Evolutionary conservation across 129 eudicot species (phyloP).

Genomic region (Artemisia argyi): DNA sequence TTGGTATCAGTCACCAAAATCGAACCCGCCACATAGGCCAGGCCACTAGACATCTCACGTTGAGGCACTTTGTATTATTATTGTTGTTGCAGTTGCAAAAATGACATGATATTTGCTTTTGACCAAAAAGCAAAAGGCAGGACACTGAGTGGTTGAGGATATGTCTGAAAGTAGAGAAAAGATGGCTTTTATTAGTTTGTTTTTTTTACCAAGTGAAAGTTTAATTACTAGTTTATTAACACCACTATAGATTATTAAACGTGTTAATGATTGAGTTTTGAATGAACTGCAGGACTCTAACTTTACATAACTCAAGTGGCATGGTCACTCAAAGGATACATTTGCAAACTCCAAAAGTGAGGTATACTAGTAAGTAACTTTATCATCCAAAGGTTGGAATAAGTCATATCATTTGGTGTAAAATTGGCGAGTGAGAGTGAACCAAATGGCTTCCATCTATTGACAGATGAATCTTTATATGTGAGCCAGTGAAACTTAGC

Average conservation of each 20-base stretch:
- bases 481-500: conserved; percentile 7
- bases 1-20: not conserved
- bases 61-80: conserved; percentile 4
- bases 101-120: conserved; percentile 19
- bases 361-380: not conserved
- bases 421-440: conserved; percentile 4
- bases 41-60: not conserved
- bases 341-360: not conserved
- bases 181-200: not conserved
- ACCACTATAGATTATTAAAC: not conserved
- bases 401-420: not conserved
- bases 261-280: too few relatives aligned
- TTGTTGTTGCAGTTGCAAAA: conserved; percentile 25
- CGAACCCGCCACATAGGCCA: not conserved
- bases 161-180: not conserved
- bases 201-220: not conserved
- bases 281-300: not conserved
- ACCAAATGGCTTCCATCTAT: conserved; percentile 20
- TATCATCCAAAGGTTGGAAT: conserved; percentile 12
- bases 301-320: not conserved
- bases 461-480: conserved; percentile 6
- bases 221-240: not conserved
- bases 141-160: conserved; percentile 18
- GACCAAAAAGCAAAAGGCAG: conserved; percentile 21
- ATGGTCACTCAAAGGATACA: not conserved